Evolutionary conservation across 257 asterid species (phyloP), one percentile per base, ranked within the genome.

Genomic region (Hygrophila difformis): DNA sequence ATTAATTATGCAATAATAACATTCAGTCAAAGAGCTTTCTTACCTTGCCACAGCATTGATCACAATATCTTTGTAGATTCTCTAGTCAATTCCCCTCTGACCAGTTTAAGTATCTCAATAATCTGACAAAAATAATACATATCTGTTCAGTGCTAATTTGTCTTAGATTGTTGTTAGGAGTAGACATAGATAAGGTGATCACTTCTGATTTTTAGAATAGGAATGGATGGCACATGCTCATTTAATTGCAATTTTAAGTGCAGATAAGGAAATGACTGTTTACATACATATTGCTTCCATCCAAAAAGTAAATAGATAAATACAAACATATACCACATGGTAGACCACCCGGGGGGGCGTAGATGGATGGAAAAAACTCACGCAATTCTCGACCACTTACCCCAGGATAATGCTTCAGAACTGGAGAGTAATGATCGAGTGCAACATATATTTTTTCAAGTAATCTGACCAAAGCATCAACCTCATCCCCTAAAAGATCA

Each of bases 401-500:
- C 79, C 95, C 97, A 28, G 94, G 89, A 61, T 88, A 84, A 64
- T 84, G 94, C 78, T 84, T 77, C 56, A 88, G 60, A 58, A 88
- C 60, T 16, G 95, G 95, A 16, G 88, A 84, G 61, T 88, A 88
- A 51, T 88, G 97, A 63, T 81, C 79, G 5, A 88, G 93, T n/a
- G 73, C 88, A 44, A 82, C 68, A 56, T 76, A 79, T 55, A 88
- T 81, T 81, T 76, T 88, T 44, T 82, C 82, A 20, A 84, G 92
- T 50, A 84, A 65, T 63, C 70, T 58, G 66, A 75, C 44, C 19
- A 78, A 82, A 60, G 74, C 53, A 42, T 88, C 97, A 36, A 88
- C 97, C 71, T 84, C 83, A 67, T 88, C 94, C 45, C 95, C 97
- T 73, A 88, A 70, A 46, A 79, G 87, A 79, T 88, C 97, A 58